Evolutionary conservation across 768 basidiomycete genomes (phyloP).

Genomic region (Lactarius sp.): DNA sequence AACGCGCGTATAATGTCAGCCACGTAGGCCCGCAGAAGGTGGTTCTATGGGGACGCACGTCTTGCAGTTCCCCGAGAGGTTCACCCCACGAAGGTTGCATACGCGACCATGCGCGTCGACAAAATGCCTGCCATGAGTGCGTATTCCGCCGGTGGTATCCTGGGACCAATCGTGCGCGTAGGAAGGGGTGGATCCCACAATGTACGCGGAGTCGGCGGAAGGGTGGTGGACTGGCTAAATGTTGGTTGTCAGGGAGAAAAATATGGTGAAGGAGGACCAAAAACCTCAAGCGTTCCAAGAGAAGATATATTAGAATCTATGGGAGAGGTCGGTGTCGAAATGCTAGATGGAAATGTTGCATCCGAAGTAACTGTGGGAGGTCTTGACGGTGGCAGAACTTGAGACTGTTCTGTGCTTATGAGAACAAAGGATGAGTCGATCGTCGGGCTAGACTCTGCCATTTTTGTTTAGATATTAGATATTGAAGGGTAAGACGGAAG

Average conservation of each 20-base stretch:
- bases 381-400: constrained; percentile 7
- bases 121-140: constrained; percentile 71
- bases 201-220: constrained; percentile 42
- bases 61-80: constrained; percentile 80
- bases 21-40: constrained; percentile 9
- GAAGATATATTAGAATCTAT: constrained; percentile 18
- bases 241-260: neutral
- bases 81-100: constrained; percentile 78
- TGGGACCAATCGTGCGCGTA: constrained; percentile 75
- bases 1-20: constrained; percentile 5
- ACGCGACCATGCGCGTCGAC: constrained; percentile 77
- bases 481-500: too few relatives aligned
- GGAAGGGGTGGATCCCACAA: constrained; percentile 43
- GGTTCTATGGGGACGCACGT: constrained; percentile 44
- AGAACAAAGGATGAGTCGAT: constrained; percentile 17
- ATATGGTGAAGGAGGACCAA: neutral
- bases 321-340: constrained; percentile 19
- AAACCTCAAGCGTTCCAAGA: constrained; percentile 11
- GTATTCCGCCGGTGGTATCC: constrained; percentile 52
- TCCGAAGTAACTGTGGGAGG: constrained; percentile 17
- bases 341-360: constrained; percentile 18
- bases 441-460: constrained; percentile 6
- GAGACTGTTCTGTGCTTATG: constrained; percentile 14
- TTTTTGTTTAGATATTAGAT: neutral
- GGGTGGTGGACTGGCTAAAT: constrained; percentile 37